Evolutionary conservation across 192 early-diverging fungal species (phyloP).

Genomic region (Irineochytrium annulatum): DNA sequence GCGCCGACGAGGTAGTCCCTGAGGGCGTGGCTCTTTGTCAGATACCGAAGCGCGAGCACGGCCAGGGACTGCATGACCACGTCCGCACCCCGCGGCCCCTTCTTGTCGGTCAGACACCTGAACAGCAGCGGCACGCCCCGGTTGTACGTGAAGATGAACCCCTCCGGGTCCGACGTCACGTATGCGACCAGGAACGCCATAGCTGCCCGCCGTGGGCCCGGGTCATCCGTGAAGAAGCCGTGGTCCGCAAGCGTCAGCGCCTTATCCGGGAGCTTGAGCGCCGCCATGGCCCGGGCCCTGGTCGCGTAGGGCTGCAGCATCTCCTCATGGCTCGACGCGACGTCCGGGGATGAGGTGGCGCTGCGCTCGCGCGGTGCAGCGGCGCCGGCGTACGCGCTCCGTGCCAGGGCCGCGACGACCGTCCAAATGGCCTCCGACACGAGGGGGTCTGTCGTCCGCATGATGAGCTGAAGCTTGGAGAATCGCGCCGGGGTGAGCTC

Average conservation of each 20-base stretch:
- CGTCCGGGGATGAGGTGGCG: background rate
- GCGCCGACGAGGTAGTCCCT: background rate
- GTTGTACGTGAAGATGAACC: background rate
- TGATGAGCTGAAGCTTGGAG: conserved; percentile 1
- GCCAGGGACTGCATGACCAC: background rate
- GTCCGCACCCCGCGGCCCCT: too few species aligned
- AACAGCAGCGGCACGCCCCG: background rate
- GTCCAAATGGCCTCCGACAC: conserved; percentile 18
- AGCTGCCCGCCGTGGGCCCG: conserved; percentile 14
- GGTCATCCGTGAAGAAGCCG: conserved; percentile 10
- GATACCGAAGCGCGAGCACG: background rate
- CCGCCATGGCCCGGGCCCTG: background rate
- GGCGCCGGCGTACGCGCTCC: background rate
- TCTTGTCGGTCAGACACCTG: background rate
- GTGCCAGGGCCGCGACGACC: conserved; percentile 4
- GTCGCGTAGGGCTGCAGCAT: background rate
- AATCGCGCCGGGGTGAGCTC: background rate
- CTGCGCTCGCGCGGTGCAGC: too few species aligned
- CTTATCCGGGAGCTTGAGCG: background rate
- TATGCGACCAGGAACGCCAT: conserved; percentile 6
- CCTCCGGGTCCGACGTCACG: background rate
- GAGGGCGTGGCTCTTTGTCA: background rate
- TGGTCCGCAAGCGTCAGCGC: conserved; percentile 4
- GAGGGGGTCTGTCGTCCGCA: conserved; percentile 6
- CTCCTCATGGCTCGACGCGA: background rate